phyloP scores from a whole-genome alignment of 495 filamentous ascomycete genomes.

The Glarea lozoyensis region DNA sequence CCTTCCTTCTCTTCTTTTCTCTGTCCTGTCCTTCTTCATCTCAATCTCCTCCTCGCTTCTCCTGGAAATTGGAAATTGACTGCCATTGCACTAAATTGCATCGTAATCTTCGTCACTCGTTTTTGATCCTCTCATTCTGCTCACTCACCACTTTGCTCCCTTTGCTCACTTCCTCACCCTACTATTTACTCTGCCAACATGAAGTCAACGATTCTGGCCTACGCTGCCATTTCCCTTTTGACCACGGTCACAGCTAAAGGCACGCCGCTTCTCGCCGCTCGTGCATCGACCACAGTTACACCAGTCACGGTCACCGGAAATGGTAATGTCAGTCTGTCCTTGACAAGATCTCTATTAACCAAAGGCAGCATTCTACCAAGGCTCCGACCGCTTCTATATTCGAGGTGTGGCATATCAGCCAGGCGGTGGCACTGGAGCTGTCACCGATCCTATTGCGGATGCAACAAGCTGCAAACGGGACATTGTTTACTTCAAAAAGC shows the following conservation, averaged over 20 bases:
- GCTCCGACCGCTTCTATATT: constrained; percentile 78
- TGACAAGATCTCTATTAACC: constrained; percentile 14
- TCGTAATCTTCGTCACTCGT: no score
- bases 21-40: no score
- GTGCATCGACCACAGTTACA: constrained; percentile 22
- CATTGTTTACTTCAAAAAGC: constrained; percentile 71
- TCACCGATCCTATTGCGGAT: constrained; percentile 71
- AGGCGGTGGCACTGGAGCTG: constrained; percentile 62
- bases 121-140: background rate
- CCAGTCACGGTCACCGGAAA: constrained; percentile 51
- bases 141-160: background rate
- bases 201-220: background rate
- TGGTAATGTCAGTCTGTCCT: constrained; percentile 5
- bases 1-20: no score
- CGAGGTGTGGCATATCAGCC: constrained; percentile 94
- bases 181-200: background rate
- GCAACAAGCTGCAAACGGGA: constrained; percentile 65
- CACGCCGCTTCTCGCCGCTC: constrained; percentile 9
- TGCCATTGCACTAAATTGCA: no score
- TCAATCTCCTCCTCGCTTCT: no score
- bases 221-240: background rate
- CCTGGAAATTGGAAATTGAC: no score
- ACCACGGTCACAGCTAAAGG: constrained; percentile 3
- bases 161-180: background rate
- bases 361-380: constrained; percentile 66